These are phyloP conservation scores for Chrysosporium keratinophilum DNA, from an alignment of 2,329 filamentous ascomycete species.

Conservation along the genomic window DNA sequence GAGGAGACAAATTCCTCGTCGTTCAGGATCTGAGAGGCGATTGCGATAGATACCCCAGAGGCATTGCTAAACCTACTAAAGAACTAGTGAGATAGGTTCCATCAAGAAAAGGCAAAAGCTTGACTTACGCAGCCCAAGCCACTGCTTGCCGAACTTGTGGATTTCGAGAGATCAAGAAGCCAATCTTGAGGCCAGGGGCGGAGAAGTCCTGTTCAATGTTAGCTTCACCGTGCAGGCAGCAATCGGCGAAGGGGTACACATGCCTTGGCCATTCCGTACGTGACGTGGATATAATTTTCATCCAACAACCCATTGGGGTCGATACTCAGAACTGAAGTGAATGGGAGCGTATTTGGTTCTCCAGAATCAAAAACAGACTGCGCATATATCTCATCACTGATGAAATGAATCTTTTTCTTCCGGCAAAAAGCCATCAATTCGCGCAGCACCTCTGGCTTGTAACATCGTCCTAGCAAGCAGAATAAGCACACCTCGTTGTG, in stretches of 20 bases:
- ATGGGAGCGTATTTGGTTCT: slow-evolving; percentile 33
- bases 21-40: slow-evolving; percentile 8
- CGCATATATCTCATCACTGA: slow-evolving; percentile 52
- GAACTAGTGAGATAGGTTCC: neutral
- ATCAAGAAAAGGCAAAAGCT: neutral
- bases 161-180: slow-evolving; percentile 21
- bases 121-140: slow-evolving; percentile 4
- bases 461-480: slow-evolving; percentile 39
- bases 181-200: slow-evolving; percentile 46
- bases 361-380: slow-evolving; percentile 41
- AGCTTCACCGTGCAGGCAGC: neutral
- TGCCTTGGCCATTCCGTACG: slow-evolving; percentile 38
- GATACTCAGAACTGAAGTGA: slow-evolving; percentile 41
- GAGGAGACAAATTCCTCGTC: slow-evolving; percentile 8
- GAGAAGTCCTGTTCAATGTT: slow-evolving; percentile 42
- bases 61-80: slow-evolving; percentile 7
- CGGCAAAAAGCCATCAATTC: slow-evolving; percentile 43
- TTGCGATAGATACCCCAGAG: slow-evolving; percentile 4
- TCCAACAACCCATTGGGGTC: slow-evolving; percentile 39
- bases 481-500: slow-evolving; percentile 31
- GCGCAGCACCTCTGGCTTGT: slow-evolving; percentile 33
- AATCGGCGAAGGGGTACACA: neutral
- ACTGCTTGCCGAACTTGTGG: neutral
- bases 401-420: slow-evolving; percentile 42
- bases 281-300: slow-evolving; percentile 41